A percentile compares a stretch with the other conserved stretches of the same genome.
These are phyloP conservation scores for Seiridium unicorne DNA, from an alignment of 2,329 filamentous ascomycete species.

Conservation along the genomic window DNA sequence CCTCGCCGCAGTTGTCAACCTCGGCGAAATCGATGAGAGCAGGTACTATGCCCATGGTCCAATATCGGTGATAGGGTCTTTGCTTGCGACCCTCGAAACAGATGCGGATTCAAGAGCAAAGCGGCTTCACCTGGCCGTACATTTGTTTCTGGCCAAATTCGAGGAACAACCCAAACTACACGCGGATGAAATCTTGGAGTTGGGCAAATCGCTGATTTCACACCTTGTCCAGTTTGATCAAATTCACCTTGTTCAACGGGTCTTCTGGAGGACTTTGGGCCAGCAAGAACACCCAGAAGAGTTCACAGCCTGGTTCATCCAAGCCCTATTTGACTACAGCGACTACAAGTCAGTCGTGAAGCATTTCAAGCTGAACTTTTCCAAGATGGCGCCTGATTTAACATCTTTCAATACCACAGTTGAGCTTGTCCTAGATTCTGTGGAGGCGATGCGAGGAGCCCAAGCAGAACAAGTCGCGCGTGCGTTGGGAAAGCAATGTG, in stretches of 20 bases:
- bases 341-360: conserved; percentile 31
- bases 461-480: conserved; percentile 26
- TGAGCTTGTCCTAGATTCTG: conserved; percentile 29
- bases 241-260: conserved; percentile 15
- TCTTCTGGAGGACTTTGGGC: conserved; percentile 31
- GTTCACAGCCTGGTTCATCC: conserved; percentile 30
- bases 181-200: conserved; percentile 10
- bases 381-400: conserved; percentile 18
- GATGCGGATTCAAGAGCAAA: conserved; percentile 4
- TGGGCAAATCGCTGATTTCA: conserved; percentile 28
- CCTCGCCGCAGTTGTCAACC: conserved; percentile 22
- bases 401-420: conserved; percentile 24
- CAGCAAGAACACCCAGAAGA: conserved; percentile 18
- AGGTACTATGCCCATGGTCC: conserved; percentile 35
- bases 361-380: conserved; percentile 31
- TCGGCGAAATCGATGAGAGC: conserved; percentile 27
- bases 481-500: conserved; percentile 23
- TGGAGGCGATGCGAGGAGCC: conserved; percentile 24
- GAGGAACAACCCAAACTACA: conserved; percentile 15
- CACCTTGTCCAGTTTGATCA: conserved; percentile 21
- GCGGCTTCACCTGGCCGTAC: conserved; percentile 21
- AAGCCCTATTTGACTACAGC: conserved; percentile 23
- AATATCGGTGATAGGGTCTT: conserved; percentile 27
- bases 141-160: conserved; percentile 30
- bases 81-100: conserved; percentile 17